Percentiles rank a stretch among this genome's conserved stretches.
Conservation (phyloP, 75 land plant species). For the Chamaecyparis obtusa region DNA sequence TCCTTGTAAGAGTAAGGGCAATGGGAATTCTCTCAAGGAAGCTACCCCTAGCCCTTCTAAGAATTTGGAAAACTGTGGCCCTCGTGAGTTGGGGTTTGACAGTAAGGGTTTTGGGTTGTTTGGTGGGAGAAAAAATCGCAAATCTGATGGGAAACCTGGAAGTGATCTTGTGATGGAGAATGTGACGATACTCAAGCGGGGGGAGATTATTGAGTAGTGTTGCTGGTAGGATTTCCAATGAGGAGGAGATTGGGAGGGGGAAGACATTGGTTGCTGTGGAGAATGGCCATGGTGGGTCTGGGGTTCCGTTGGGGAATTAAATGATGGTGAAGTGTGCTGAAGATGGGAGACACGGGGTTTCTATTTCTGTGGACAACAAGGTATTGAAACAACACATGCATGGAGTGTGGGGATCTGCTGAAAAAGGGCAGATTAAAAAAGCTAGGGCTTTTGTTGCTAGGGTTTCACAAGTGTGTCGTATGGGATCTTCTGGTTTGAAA, state of each 20-base stretch:
- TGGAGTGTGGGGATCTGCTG: background rate
- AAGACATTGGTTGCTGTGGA: background rate
- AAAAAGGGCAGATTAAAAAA: background rate
- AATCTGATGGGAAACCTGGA: background rate
- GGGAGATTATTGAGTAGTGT: constrained; percentile 1
- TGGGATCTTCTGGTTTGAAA: background rate
- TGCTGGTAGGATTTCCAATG: no score
- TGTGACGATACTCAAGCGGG: constrained; percentile 2
- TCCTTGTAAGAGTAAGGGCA: background rate
- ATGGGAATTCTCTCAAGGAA: background rate
- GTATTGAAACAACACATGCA: background rate
- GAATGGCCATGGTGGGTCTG: background rate
- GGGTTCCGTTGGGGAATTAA: background rate
- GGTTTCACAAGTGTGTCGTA: constrained; percentile 3
- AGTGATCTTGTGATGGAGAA: background rate
- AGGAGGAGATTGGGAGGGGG: background rate
- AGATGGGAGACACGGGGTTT: background rate
- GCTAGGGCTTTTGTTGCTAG: background rate
- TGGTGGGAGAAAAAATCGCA: no score
- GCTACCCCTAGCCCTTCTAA: background rate
- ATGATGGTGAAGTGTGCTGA: no score
- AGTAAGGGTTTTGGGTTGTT: background rate
- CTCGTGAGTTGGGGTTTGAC: background rate
- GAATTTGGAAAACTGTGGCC: background rate
- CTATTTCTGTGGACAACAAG: background rate